Conservation (phyloP, 345 rosid genomes). For the Arabidopsis suecica region DNA sequence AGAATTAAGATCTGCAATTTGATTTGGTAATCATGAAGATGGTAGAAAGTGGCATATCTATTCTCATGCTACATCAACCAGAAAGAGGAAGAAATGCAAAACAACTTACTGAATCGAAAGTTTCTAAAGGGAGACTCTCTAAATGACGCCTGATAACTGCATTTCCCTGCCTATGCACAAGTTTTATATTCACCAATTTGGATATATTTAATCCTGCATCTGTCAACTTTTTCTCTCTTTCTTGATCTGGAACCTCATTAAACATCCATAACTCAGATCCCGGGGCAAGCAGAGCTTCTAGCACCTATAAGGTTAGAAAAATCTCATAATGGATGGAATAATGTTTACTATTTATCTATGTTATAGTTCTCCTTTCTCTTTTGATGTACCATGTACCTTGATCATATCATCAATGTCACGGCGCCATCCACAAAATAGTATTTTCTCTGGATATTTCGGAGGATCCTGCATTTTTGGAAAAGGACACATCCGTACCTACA, state of each 20-base stretch:
- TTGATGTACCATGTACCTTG: slow-evolving; percentile 52
- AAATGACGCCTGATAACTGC: slow-evolving; percentile 86
- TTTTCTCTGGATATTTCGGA: slow-evolving; percentile 91
- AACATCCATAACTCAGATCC: slow-evolving; percentile 97
- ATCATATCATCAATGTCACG: slow-evolving; percentile 98
- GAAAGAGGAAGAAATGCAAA: slow-evolving; percentile 10
- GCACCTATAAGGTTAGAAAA: slow-evolving; percentile 56
- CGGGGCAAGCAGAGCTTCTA: slow-evolving; percentile 86
- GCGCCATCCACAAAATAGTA: slow-evolving; percentile 94
- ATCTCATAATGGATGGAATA: neutral
- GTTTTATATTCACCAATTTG: slow-evolving; percentile 64
- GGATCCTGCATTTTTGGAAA: slow-evolving; percentile 71
- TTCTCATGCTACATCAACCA: slow-evolving; percentile 8
- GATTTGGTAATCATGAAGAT: slow-evolving; percentile 56
- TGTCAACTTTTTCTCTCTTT: slow-evolving; percentile 77
- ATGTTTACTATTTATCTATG: neutral
- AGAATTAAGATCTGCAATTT: slow-evolving; percentile 87
- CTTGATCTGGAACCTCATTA: slow-evolving; percentile 83
- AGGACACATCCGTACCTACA: slow-evolving; percentile 60
- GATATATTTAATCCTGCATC: slow-evolving; percentile 79
- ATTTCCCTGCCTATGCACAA: slow-evolving; percentile 84
- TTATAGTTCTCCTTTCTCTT: neutral
- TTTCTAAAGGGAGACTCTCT: slow-evolving; percentile 84
- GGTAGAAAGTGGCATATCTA: slow-evolving; percentile 13
- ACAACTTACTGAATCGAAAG: slow-evolving; percentile 93